Base-by-base conservation (phyloP, 257 asterid species). In the Verbena officinalis region DNA sequence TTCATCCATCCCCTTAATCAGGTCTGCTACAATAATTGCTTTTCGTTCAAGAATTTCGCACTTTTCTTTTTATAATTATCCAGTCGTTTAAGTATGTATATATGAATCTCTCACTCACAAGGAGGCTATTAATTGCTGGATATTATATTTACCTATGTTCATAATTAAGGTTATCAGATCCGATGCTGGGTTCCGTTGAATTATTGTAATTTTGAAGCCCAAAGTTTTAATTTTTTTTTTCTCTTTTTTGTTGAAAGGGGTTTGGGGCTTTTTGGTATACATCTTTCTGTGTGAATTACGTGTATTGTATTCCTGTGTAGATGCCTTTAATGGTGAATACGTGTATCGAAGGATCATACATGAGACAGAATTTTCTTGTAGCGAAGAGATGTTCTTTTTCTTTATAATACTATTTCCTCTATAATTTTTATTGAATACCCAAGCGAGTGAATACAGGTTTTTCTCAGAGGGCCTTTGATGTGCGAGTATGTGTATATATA, bases 1-100 rank as follows among this genome's bases (percentile, higher is more conserved):
- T 14, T 36, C 69, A 42, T 70, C 62, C 57, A 43, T 12, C 52
- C 22, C 53, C 60, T 63, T 62, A 20, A 45, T 51, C 76, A 55
- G 69, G 71, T 55, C 21, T 53, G 13, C 45, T 49, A 36, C 36
- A 7, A 22, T 15, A 7, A 22, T 57, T 54, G 1, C 53, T 56
- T 13, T 17, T n/a, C 40, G 45, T 38, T 42, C 5, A 57, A 27
- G n/a, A 19, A 61, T 42, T 17, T 52, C 16, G 15, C 27, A 15
- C 7, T 24, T 36, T 10, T 38, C 21, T 39, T 52, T 15, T 24
- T 9, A 14, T 56, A 16, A 53, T 22, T n/a, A 43, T 70, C 5
- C 56, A 42, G 8, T 52, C 10, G 13, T 17, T 15, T 59, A 17
- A 20, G 15, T 36, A 27, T 21, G 30, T 7, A 9, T 59, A 4